Evolutionary conservation across 345 rosid species (phyloP), one percentile per base, ranked within the genome.

Genomic region (Rhodamnia argentea): DNA sequence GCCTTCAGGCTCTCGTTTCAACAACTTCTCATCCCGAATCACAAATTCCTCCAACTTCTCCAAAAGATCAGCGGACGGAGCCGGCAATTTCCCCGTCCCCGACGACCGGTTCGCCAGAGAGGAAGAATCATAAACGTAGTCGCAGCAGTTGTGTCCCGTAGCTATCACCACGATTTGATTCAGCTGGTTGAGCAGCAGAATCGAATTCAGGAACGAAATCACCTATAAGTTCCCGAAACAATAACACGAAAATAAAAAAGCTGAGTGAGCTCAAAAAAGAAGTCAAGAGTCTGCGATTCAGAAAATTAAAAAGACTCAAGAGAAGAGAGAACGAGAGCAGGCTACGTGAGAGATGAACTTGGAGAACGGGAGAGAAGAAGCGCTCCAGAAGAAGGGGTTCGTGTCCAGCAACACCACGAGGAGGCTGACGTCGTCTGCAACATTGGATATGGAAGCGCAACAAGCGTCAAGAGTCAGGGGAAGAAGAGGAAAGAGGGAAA

Each of bases 141-240:
- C 95, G 83, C 98, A 97, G 7, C 96, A 92, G 91, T 90, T 94
- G 87, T 89, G 89, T 15, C 99, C 99, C 78, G 96, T 94, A 75
- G 99, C 99, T 87, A 97, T 95, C 62, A 97, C 94, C 82, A 94
- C 96, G 84, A 95, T 93, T 88, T 93, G 96, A 89, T 96, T 97
- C 86, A 97, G 84, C 13, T 94, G 99, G 88, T 94, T 96, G 4
- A 96, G 91, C n/a, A 93, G 91, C 91, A 94, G 85, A 57, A 94
- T 84, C 12, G 96, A 92, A 82, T 94, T 96, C 29, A 96, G 78
- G 92, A 97, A 96, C n/a, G 95, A 95, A 85, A 97, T 92, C 86
- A 94, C 96, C 99, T 96, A 0, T 47, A 23, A 53, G 42, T 83
- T 83, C 26, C 20, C 58, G 13, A 37, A 15, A 57, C 18, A n/a